phyloP scores from a whole-genome alignment of 148 eudicot genomes.

The Spergularia marina region DNA sequence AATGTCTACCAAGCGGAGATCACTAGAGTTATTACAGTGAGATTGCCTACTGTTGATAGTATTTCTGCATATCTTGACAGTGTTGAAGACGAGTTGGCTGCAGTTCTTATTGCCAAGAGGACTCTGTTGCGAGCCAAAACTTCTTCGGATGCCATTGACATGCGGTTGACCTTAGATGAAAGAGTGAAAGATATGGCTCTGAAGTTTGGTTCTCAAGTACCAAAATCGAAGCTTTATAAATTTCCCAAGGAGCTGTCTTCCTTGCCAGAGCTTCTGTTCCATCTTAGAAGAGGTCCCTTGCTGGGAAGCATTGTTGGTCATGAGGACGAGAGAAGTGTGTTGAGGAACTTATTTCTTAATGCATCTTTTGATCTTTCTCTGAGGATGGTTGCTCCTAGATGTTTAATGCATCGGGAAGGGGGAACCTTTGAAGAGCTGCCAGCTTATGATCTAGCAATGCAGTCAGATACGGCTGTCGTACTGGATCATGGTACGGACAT shows the following conservation, averaged over 20 bases:
- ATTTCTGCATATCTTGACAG: slow-evolving; percentile 82
- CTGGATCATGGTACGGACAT: slow-evolving; percentile 99
- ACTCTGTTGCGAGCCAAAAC: slow-evolving; percentile 76
- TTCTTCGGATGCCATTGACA: slow-evolving; percentile 55
- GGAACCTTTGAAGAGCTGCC: slow-evolving; percentile 99
- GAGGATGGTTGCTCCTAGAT: slow-evolving; percentile 91
- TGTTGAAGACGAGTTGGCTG: slow-evolving; percentile 89
- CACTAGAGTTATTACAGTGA: slow-evolving; percentile 75
- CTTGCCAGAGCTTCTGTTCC: slow-evolving; percentile 85
- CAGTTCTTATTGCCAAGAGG: slow-evolving; percentile 84
- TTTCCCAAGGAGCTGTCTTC: slow-evolving; percentile 85
- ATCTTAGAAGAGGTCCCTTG: slow-evolving; percentile 90
- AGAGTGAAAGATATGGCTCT: slow-evolving; percentile 79
- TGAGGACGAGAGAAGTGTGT: slow-evolving; percentile 93
- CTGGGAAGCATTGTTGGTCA: slow-evolving; percentile 87
- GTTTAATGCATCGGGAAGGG: slow-evolving; percentile 96
- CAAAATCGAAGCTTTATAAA: slow-evolving; percentile 79
- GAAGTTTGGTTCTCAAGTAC: slow-evolving; percentile 79
- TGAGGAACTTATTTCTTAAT: slow-evolving; percentile 80
- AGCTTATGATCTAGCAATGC: slow-evolving; percentile 95
- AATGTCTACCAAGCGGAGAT: slow-evolving; percentile 83
- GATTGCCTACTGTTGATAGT: slow-evolving; percentile 88
- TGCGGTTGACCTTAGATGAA: slow-evolving; percentile 81
- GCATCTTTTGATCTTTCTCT: slow-evolving; percentile 95
- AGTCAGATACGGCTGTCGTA: slow-evolving; percentile 97